Evolutionary conservation across 2,329 filamentous ascomycete genomes (phyloP).

Genomic region (Zalaria sp.): DNA sequence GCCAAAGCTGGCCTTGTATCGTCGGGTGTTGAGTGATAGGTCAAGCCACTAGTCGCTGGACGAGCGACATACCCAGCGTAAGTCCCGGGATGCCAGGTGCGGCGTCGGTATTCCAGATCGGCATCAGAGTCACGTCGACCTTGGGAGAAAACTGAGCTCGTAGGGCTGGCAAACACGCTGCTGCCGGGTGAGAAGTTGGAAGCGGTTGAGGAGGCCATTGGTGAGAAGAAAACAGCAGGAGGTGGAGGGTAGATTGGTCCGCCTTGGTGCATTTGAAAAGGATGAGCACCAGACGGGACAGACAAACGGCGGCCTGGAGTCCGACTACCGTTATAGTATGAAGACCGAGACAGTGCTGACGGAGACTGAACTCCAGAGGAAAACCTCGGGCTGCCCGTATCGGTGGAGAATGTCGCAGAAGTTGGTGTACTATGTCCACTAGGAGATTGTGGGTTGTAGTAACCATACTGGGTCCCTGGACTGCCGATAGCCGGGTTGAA

Average conservation of each 20-base stretch:
- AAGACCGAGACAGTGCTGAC: conserved; percentile 49
- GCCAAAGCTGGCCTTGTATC: conserved; percentile 42
- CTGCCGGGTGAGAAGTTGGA: conserved; percentile 42
- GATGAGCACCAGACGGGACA: conserved; percentile 61
- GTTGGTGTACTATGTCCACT: conserved; percentile 70
- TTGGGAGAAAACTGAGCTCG: conserved; percentile 47
- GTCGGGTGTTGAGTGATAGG: conserved; percentile 59
- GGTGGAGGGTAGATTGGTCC: conserved; percentile 38
- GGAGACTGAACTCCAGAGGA: conserved; percentile 58
- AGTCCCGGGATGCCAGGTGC: conserved; percentile 83
- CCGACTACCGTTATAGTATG: conserved; percentile 59
- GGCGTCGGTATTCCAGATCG: conserved; percentile 66
- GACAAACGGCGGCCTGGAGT: conserved; percentile 64
- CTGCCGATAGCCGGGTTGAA: conserved; percentile 47
- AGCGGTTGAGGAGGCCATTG: conserved; percentile 39
- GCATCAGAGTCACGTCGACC: conserved; percentile 52
- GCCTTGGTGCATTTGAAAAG: conserved; percentile 51
- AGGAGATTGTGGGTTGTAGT: conserved; percentile 53
- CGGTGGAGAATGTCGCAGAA: conserved; percentile 67
- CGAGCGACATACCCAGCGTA: conserved; percentile 44
- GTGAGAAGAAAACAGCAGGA: conserved; percentile 34
- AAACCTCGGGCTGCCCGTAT: conserved; percentile 64
- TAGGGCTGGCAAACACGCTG: conserved; percentile 53
- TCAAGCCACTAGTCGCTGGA: conserved; percentile 58
- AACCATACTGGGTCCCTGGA: conserved; percentile 49